Percentiles rank a stretch among this genome's conserved stretches.
Conservation (phyloP, 2,329 filamentous ascomycete species). For the Neofusicoccum umdonicola region DNA sequence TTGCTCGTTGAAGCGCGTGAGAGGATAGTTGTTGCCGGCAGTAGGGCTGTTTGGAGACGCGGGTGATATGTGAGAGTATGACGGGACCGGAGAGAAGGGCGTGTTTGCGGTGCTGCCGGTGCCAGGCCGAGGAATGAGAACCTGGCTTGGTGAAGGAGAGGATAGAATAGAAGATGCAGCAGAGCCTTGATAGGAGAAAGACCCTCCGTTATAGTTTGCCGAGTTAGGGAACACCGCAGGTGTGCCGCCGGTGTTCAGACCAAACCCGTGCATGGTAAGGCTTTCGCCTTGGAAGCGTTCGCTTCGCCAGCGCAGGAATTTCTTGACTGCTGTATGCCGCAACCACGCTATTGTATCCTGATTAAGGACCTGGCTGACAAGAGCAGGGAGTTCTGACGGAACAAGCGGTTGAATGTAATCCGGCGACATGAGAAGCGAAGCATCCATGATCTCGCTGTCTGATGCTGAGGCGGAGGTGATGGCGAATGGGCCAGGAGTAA, state of each 20-base stretch:
- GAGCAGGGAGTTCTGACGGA: constrained; percentile 66
- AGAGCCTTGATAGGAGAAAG: constrained; percentile 28
- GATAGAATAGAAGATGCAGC: constrained; percentile 36
- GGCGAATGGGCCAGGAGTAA: constrained; percentile 58
- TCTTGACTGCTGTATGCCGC: constrained; percentile 77
- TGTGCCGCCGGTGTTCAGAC: constrained; percentile 20
- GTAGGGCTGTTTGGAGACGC: constrained; percentile 33
- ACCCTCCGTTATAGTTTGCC: neutral
- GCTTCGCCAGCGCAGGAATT: constrained; percentile 67
- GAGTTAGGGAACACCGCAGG: constrained; percentile 14
- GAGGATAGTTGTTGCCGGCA: constrained; percentile 31
- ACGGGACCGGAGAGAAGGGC: constrained; percentile 29
- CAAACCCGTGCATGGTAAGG: constrained; percentile 23
- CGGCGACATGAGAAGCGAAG: constrained; percentile 87
- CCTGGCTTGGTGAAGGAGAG: constrained; percentile 36
- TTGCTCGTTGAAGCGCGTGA: constrained; percentile 55
- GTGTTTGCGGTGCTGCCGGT: constrained; percentile 6
- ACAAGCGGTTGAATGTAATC: constrained; percentile 82
- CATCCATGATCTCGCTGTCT: constrained; percentile 84
- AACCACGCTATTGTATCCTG: constrained; percentile 76
- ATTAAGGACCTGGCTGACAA: constrained; percentile 76
- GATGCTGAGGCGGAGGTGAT: constrained; percentile 71
- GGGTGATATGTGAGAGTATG: constrained; percentile 31
- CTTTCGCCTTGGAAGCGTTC: constrained; percentile 5
- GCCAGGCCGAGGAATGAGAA: constrained; percentile 34